phyloP scores from a whole-genome alignment of 768 basidiomycete genomes.

The Boletus vermiculosoides region DNA sequence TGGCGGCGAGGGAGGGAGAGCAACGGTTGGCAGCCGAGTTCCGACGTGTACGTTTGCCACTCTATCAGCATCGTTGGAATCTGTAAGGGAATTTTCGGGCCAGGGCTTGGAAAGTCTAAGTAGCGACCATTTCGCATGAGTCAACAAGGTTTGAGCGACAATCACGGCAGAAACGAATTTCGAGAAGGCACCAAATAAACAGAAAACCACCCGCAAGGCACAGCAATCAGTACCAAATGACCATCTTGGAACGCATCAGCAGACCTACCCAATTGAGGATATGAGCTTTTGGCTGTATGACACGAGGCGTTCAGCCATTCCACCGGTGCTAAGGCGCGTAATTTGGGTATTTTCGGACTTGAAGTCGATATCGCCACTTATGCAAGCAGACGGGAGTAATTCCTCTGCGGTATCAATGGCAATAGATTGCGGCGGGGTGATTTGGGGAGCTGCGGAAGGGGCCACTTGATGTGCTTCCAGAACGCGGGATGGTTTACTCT shows the following conservation, averaged over 20 bases:
- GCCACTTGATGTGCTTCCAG: constrained; percentile 10
- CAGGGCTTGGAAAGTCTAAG: constrained; percentile 32
- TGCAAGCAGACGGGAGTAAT: constrained; percentile 19
- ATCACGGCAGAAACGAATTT: constrained; percentile 27
- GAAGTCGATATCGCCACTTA: constrained; percentile 31
- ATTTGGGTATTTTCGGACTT: constrained; percentile 19
- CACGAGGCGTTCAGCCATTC: constrained; percentile 49
- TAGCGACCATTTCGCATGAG: constrained; percentile 6
- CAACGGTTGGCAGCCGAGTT: constrained; percentile 6
- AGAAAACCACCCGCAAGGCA: constrained; percentile 22
- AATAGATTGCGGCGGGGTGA: constrained; percentile 13
- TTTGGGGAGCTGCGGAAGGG: constrained; percentile 10
- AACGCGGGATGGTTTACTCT: constrained; percentile 14
- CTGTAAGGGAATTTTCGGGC: constrained; percentile 15
- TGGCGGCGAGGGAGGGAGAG: neutral
- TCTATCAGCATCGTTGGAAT: constrained; percentile 12
- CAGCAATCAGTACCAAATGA: constrained; percentile 26
- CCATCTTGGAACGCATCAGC: constrained; percentile 20
- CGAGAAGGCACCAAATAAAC: constrained; percentile 19
- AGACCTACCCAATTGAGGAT: constrained; percentile 45
- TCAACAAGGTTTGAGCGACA: constrained; percentile 21
- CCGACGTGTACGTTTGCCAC: constrained; percentile 1
- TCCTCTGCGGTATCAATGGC: constrained; percentile 12
- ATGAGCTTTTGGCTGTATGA: constrained; percentile 48
- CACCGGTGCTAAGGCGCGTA: constrained; percentile 25